Base-by-base conservation (phyloP, 1,284 basidiomycete species). In the Microbotryum scabiosae region DNA sequence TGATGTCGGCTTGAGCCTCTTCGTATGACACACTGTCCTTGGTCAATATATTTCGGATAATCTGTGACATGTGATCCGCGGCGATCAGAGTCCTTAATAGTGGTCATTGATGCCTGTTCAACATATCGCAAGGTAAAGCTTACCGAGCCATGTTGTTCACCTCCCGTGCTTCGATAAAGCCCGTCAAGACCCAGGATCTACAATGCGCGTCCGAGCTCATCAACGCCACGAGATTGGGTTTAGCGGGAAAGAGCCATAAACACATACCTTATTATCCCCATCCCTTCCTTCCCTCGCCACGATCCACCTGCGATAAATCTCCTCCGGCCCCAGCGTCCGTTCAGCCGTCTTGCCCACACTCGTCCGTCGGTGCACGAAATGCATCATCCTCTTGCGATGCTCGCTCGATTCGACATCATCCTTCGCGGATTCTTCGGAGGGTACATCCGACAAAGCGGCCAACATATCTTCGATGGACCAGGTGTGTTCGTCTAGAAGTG, bases 1-100 rank as follows among this genome's bases (percentile, higher is more conserved):
- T 51, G 30, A 65, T 63, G 43, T 65, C 64, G 9, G 28, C 21
- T 2, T 50, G 50, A 8, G 64, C 48, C 30, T 60, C 58, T 7
- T 51, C 54, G 32, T 65, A 65, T 14, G 64, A 52, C 32, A 60
- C 60, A 12, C 61, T 58, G 21, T 65, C 62, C 10, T 61, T 61
- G 36, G 62, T 65, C 25, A 62, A 60, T 21, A 65, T 60, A n/a
- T 51, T 49, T 2, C 64, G 57, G 21, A 65, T 65, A 3, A 56
- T 52, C 61, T 62, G 54, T 3, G 25, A 4, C 4, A 16, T 18
- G 36, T 41, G 14, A 30, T 18, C 36, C 5, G 10, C 5, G 16
- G 36, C 14, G 36, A 41, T 41, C 36, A 41, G 36, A 16, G 12
- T 5, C 16, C 16, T 16, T 2, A n/a, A 14, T 6, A 14, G 20